A percentile compares a stretch with the other conserved stretches of the same genome.
Evolutionary conservation across 495 filamentous ascomycete genomes (phyloP).

Genomic region (Talaromyces trachyspermus): DNA sequence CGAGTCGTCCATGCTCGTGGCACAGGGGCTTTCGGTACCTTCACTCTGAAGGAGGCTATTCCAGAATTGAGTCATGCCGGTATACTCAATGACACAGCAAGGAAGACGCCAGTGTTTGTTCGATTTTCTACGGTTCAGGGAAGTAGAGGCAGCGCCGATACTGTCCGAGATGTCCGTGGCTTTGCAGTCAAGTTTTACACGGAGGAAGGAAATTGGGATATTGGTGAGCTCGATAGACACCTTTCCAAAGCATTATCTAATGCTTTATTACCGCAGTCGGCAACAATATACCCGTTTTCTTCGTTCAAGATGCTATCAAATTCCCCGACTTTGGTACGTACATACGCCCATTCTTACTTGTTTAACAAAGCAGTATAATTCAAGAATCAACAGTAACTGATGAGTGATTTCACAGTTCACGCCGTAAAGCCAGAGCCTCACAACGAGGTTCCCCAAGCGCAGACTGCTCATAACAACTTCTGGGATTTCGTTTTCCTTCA

Average conservation of each 20-base stretch:
- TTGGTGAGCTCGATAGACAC: too few species aligned
- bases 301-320: conserved; percentile 57
- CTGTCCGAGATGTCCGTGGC: conserved; percentile 73
- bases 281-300: conserved; percentile 63
- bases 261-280: too few species aligned
- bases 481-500: conserved; percentile 51
- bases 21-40: conserved; percentile 75
- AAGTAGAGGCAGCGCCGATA: conserved; percentile 69
- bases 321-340: conserved; percentile 54
- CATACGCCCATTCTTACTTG: too few species aligned
- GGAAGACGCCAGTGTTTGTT: conserved; percentile 70
- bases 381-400: background rate
- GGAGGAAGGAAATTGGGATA: conserved; percentile 49
- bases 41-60: conserved; percentile 63
- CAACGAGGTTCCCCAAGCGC: conserved; percentile 60
- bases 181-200: conserved; percentile 76
- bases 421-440: conserved; percentile 76
- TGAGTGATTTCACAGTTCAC: conserved; percentile 33
- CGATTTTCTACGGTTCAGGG: conserved; percentile 83
- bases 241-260: too few species aligned
- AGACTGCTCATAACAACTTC: conserved; percentile 57
- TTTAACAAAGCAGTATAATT: too few species aligned
- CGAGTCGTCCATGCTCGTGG: conserved; percentile 86
- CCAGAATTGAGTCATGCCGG: conserved; percentile 63
- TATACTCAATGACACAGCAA: conserved; percentile 71